A percentile compares a stretch with the other conserved stretches of the same genome.
Conservation (phyloP, 2,329 filamentous ascomycete species). For the Clarireedia paspali region DNA sequence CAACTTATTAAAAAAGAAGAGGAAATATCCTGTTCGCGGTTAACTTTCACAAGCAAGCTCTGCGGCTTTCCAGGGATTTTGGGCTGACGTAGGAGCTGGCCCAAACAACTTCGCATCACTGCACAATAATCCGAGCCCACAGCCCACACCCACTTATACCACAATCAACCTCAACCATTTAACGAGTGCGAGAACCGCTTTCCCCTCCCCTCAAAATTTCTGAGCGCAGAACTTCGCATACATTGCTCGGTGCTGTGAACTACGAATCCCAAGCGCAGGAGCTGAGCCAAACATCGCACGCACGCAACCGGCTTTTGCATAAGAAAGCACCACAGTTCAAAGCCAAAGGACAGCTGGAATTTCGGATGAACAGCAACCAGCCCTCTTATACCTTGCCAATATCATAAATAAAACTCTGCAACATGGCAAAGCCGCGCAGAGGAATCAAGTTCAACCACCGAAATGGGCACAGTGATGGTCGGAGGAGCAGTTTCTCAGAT, state of each 20-base stretch:
- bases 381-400: neutral
- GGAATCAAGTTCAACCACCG: conserved; percentile 44
- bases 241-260: neutral
- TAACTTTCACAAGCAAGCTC: conserved; percentile 6
- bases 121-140: neutral
- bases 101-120: conserved; percentile 1
- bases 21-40: too few relatives aligned
- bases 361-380: too few relatives aligned
- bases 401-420: conserved; percentile 5
- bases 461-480: conserved; percentile 31
- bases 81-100: conserved; percentile 3
- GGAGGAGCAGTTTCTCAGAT: conserved; percentile 65
- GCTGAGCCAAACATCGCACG: neutral
- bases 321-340: neutral
- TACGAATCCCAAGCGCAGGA: neutral
- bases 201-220: too few relatives aligned
- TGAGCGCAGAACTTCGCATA: too few relatives aligned
- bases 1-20: too few relatives aligned
- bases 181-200: neutral
- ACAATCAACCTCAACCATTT: neutral
- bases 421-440: conserved; percentile 41
- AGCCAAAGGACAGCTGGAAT: neutral
- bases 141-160: neutral
- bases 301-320: conserved; percentile 4
- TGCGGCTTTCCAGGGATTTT: conserved; percentile 4